Conservation (phyloP, 257 asterid species). For the Solanum sejunctum region DNA sequence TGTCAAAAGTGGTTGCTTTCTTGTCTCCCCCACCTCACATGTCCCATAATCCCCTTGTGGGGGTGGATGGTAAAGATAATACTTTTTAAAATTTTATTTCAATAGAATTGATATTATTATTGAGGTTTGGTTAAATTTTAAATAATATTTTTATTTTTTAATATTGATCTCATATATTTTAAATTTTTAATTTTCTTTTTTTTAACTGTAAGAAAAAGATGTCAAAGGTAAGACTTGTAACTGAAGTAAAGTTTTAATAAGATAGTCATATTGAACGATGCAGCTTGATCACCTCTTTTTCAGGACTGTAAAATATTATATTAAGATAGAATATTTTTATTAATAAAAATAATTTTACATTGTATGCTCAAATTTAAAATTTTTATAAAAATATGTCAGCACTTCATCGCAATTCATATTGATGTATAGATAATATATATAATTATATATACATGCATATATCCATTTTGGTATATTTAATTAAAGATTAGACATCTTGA, state of each 20-base stretch:
- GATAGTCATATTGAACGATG: too few relatives aligned
- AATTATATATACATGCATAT: not conserved
- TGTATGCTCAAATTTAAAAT: fast-evolving
- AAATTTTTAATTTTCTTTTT: too few relatives aligned
- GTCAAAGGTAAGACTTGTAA: too few relatives aligned
- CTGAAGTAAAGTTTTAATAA: too few relatives aligned
- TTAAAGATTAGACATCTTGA: not conserved
- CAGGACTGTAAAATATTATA: not conserved
- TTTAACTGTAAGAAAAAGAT: too few relatives aligned
- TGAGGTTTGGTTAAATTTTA: not conserved
- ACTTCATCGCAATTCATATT: not conserved
- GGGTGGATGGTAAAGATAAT: not conserved
- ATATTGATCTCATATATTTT: too few relatives aligned
- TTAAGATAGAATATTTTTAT: not conserved
- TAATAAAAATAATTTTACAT: not conserved
- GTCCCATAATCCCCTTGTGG: not conserved
- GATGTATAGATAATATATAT: not conserved
- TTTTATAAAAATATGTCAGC: not conserved
- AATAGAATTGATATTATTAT: not conserved
- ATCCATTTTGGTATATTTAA: not conserved
- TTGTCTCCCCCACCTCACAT: not conserved
- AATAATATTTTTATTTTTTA: too few relatives aligned
- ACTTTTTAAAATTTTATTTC: not conserved
- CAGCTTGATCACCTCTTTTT: too few relatives aligned
- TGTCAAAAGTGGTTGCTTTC: not conserved